phyloP scores from a whole-genome alignment of 768 basidiomycete species.

The Leccinum sublutescens region DNA sequence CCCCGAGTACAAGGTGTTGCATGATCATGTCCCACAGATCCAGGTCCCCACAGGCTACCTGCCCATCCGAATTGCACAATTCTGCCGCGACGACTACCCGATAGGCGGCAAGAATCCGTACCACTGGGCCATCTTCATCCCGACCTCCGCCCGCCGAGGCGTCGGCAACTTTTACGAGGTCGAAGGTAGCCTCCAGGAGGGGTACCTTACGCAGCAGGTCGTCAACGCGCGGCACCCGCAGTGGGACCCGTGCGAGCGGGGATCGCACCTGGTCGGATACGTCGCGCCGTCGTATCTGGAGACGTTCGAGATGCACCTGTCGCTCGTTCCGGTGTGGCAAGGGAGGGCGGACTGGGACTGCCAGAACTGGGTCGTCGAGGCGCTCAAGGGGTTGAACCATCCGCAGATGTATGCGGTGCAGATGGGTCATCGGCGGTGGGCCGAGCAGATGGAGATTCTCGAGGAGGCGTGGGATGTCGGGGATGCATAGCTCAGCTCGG shows the following conservation, averaged over 20 bases:
- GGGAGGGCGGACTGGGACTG: constrained; percentile 15
- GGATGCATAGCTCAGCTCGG: constrained; percentile 6
- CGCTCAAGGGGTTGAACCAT: constrained; percentile 11
- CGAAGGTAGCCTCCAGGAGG: constrained; percentile 4
- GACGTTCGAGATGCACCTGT: constrained; percentile 5
- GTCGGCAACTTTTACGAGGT: constrained; percentile 24
- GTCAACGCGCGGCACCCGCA: constrained; percentile 13
- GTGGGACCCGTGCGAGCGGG: constrained; percentile 16
- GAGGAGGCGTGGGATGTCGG: constrained; percentile 19
- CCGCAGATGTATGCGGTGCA: constrained; percentile 17
- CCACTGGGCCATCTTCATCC: constrained; percentile 27
- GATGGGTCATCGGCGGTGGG: constrained; percentile 12
- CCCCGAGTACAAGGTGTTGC: constrained; percentile 11
- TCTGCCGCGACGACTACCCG: constrained; percentile 3
- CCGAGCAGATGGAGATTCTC: constrained; percentile 15
- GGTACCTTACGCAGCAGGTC: constrained; percentile 17
- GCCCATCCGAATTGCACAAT: constrained; percentile 17
- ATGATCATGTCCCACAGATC: background rate
- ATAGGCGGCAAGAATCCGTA: background rate
- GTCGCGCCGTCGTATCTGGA: constrained; percentile 7
- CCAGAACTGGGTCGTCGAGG: constrained; percentile 24
- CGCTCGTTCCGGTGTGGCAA: constrained; percentile 14
- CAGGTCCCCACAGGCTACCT: constrained; percentile 15
- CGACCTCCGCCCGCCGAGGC: constrained; percentile 16
- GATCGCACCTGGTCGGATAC: constrained; percentile 11